Evolutionary conservation across 169 alveolate species (phyloP), one percentile per base, ranked within the genome.

Genomic region (Cryptosporidium viatorum): DNA sequence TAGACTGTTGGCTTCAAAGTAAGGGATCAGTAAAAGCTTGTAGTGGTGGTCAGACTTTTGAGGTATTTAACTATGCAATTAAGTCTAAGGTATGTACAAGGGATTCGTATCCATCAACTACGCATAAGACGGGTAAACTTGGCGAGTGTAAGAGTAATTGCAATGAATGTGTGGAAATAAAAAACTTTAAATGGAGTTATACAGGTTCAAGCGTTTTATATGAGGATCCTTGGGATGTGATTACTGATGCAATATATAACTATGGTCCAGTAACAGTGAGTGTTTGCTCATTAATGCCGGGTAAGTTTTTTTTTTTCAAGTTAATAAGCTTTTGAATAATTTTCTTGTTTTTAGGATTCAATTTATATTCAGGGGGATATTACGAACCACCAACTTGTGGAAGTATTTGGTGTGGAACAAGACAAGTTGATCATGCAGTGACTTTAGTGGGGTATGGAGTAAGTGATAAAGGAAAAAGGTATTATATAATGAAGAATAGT

Each of bases 401-500:
- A 60, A 80, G 89, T 26, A 80, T 80, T n/a, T 80, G 89, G 89
- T 80, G 89, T 23, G 89, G 89, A 12, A 80, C 89, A 21, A 80
- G 89, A 80, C 89, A 80, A 48, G 89, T 91, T 29, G 93, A 93
- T 43, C 95, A 93, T 73, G 93, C 92, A 70, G 93, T 93, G 5
- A 71, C 91, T 33, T 85, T 86, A 10, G 93, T 92, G 21, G 95
- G 95, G 37, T 93, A 92, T 70, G 92, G 94, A 35, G 84, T 41
- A 29, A 91, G 80, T 7, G 67, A 31, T 45, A 87, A 70, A 14
- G 86, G 73, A 16, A 65, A 67, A 43, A 59, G 89, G 55, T 95
- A 91, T 86, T 96, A 95, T 94, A 86, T 93, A 50, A 92, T 93
- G 41, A 94, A 93, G 91, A 96, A 96, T 91, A 94, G 97, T 35